Base-by-base conservation (phyloP, 495 filamentous ascomycete genomes). In the Talaromyces ruber region DNA sequence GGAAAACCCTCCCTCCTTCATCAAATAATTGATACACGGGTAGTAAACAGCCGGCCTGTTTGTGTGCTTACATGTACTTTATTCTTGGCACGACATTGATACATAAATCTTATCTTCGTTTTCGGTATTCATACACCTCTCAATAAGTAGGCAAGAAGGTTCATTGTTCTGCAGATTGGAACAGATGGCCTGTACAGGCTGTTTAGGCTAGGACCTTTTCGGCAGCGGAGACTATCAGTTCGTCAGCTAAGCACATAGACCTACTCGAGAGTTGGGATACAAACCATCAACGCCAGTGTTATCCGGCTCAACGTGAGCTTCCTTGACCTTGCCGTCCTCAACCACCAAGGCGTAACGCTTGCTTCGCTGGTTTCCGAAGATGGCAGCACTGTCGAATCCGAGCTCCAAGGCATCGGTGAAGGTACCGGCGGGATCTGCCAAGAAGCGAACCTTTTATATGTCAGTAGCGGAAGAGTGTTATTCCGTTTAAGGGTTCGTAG, bases 341-440 rank as follows among this genome's bases (percentile, higher is more conserved):
- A 93, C 75, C 29, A 89, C 77, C 55, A 97, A 79, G 26, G 89
- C 90, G 71, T 96, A 98, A 57, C 94, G 82, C 89, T 95, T 97
- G 76, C 86, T 88, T 62, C 94, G 85, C 61, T 83, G 76, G 64
- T 88, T 87, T 50, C 93, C 94, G 70, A 98, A 97, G 74, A 97
- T 88, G 30, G 90, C 78, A 18, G 82, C 77, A 50, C 85, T 88
- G 64, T 97, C 93, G 70, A 96, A 97, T 59, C 80, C 79, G 39
- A 98, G 80, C 64, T 95, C 92, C 9, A 97, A 81, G 24, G 89
- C 88, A 65, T 90, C 85, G 64, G 90, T 96, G 80, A 97, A 95
- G 62, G 83, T 76, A 56, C 81, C 88, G n/a, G 84, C 76, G 14
- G 94, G 90, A 74, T 98, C 94, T 62, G 89, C 93, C 18, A 98